Percentiles rank a stretch among this genome's conserved stretches.
These are phyloP conservation scores for Dipodascopsis uninucleata DNA, from an alignment of 805 yeast species.

Conservation along the genomic window DNA sequence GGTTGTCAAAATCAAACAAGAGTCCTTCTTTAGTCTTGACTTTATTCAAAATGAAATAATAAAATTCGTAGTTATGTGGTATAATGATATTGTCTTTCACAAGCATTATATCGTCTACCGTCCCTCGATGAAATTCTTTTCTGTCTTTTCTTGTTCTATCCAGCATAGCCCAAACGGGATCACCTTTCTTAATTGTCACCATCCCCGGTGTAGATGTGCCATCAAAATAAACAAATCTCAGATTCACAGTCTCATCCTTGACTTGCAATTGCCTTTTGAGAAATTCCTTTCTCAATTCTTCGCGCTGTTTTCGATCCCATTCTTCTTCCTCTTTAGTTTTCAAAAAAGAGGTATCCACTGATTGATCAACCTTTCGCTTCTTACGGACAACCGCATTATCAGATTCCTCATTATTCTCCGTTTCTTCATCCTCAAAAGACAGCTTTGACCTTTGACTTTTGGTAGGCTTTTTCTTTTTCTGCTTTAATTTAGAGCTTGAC, in stretches of 20 bases:
- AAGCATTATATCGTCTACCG: conserved; percentile 34
- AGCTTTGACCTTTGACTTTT: conserved; percentile 16
- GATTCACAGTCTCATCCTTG: conserved; percentile 22
- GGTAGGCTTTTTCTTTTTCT: conserved; percentile 5
- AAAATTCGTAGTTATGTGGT: conserved; percentile 35
- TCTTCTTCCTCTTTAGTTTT: conserved; percentile 18
- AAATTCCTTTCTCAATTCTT: conserved; percentile 17
- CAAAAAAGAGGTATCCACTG: conserved; percentile 28
- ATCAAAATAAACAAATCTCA: conserved; percentile 31
- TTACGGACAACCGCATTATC: conserved; percentile 3
- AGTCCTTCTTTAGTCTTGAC: conserved; percentile 30
- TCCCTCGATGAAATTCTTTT: conserved; percentile 32
- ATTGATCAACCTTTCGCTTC: conserved; percentile 25
- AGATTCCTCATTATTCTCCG: conserved; percentile 5
- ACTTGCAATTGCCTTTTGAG: conserved; percentile 23
- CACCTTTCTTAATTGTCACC: conserved; percentile 31
- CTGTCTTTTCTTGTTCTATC: conserved; percentile 30
- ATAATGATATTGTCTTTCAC: conserved; percentile 33
- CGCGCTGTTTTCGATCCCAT: conserved; percentile 18
- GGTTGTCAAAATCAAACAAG: conserved; percentile 30
- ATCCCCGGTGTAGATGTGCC: conserved; percentile 28
- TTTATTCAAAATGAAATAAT: conserved; percentile 30
- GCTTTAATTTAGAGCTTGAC: too few species aligned
- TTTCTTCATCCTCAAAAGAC: conserved; percentile 1
- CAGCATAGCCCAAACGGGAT: conserved; percentile 32